Evolutionary conservation across 2,329 filamentous ascomycete genomes (phyloP), one percentile per base, ranked within the genome.

Genomic region (Scedosporium dehoogii): DNA sequence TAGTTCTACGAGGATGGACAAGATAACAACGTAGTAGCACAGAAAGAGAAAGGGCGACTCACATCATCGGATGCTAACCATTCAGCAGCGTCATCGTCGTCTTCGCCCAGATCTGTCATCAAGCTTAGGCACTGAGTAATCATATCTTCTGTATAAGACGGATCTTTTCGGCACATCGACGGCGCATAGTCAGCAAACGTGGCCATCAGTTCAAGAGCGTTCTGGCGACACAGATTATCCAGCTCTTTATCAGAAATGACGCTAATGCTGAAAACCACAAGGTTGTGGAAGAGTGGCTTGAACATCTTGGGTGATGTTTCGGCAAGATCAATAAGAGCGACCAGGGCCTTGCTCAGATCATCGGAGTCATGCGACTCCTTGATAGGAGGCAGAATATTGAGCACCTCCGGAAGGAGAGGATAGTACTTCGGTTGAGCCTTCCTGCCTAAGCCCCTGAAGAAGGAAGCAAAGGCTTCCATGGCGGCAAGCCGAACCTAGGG

Each of bases 261-360:
- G 6, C 90, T 91, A 64, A 97, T 87, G 73, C 89, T 93, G 76
- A 99, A 97, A 68, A 90, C 87, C 60, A 97, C 93, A 3, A 99
- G 82, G 70, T 91, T 92, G 71, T 89, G 88, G 78, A 99, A 99
- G n/a, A 96, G 81, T 21, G 83, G 84, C 77, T 94, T 96, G 79
- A 99, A 99, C 92, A 97, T 97, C 77, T 94, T 96, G 23, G 93
- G 92, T 23, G 91, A 89, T n/a, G 89, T 84, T 75, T 97, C 94
- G 46, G 94, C 94, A 62, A 99, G 82, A 67, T 97, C 94, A 69
- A 99, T 97, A 58, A 99, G 82, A 25, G 93, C 89, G 62, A 97
- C 80, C 51, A 99, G 85, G 23, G 92, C 92, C 72, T 92, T 92
- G 67, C 91, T 93, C 16, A 99, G 85, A 66, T 96, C 88, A 14